A percentile compares a stretch with the other conserved stretches of the same genome.
Conservation (phyloP, 1,284 basidiomycete species). For the Melanopsichium pennsylvanicum region DNA sequence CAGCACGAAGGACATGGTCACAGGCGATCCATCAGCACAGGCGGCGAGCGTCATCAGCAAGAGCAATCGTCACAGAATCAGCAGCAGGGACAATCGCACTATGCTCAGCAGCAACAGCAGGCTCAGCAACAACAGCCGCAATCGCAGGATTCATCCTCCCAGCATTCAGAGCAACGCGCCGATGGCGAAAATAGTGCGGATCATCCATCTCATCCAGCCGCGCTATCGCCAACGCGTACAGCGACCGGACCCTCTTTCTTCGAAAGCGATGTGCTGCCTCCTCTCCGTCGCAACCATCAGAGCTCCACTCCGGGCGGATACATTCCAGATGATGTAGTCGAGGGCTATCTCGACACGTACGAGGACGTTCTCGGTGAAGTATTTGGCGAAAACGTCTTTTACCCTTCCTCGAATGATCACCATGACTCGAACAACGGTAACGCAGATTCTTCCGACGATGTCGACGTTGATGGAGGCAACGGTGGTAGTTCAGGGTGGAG, state of each 20-base stretch:
- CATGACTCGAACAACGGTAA: constrained; percentile 3
- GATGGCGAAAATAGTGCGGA: constrained; percentile 5
- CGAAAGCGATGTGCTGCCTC: constrained; percentile 70
- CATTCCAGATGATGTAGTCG: constrained; percentile 69
- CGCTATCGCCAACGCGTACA: constrained; percentile 25
- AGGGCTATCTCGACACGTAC: constrained; percentile 70
- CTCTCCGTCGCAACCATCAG: constrained; percentile 63
- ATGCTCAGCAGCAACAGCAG: not conserved
- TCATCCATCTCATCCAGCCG: constrained; percentile 13
- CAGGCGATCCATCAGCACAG: constrained; percentile 52
- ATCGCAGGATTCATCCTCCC: constrained; percentile 3
- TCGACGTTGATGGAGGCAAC: constrained; percentile 1
- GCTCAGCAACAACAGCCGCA: constrained; percentile 5
- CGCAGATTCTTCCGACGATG: not conserved
- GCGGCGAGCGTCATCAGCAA: constrained; percentile 20
- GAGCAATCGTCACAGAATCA: constrained; percentile 9
- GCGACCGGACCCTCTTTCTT: constrained; percentile 49
- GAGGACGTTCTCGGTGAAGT: constrained; percentile 70
- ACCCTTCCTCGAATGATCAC: constrained; percentile 16
- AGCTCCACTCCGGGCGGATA: constrained; percentile 66
- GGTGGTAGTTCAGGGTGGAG: constrained; percentile 39
- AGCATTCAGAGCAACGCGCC: constrained; percentile 13
- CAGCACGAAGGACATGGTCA: constrained; percentile 34
- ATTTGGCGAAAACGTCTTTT: constrained; percentile 62
- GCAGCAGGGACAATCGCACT: constrained; percentile 6